Percentiles rank a stretch among this genome's conserved stretches.
Conservation (phyloP, 441 rosid species). For the Gossypium schwendimanii region DNA sequence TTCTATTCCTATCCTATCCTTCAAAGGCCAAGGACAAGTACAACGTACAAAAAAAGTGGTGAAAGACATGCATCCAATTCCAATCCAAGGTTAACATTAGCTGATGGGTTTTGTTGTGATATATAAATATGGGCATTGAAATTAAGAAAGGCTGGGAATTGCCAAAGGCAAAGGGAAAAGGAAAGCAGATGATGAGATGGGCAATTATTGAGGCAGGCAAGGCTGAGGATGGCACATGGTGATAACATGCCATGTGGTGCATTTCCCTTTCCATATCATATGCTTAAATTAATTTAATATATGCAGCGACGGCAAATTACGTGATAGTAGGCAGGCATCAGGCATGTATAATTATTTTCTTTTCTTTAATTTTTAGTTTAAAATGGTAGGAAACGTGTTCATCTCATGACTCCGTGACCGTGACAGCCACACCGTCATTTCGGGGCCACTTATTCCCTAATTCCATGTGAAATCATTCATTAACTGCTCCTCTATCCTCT, state of each 20-base stretch:
- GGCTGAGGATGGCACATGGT: not conserved
- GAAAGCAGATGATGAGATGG: not conserved
- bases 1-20: not conserved
- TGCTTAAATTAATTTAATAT: not conserved
- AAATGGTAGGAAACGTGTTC: not conserved
- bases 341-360: not conserved
- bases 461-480: conserved; percentile 7
- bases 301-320: not conserved
- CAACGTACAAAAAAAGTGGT: not conserved
- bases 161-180: not conserved
- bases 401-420: not conserved
- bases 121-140: not conserved
- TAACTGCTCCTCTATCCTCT: not conserved
- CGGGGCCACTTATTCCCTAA: not conserved
- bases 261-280: not conserved
- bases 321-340: not conserved
- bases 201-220: not conserved
- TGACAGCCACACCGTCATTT: not conserved
- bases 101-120: not conserved
- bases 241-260: not conserved
- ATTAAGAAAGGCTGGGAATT: not conserved
- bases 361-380: not conserved
- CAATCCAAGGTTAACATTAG: not conserved
- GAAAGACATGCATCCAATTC: not conserved
- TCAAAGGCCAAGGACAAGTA: not conserved